Evolutionary conservation across 768 basidiomycete species (phyloP).

Genomic region (Naematelia encephala): DNA sequence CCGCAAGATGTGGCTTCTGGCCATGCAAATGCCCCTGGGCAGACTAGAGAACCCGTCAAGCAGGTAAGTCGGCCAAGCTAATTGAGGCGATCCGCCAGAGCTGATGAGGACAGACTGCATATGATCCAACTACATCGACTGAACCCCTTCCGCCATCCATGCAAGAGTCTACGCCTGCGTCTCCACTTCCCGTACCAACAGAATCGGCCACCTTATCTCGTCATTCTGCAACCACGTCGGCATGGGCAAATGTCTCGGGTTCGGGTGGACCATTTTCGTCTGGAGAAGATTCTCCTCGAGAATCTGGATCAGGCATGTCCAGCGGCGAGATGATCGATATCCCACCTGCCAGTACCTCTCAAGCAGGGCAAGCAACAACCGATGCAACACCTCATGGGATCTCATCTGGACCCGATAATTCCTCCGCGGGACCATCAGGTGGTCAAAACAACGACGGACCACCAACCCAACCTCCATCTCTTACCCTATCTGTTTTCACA

Average conservation of each 20-base stretch:
- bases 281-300: constrained; percentile 29
- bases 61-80: neutral
- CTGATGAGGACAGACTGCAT: constrained; percentile 18
- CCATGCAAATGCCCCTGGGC: neutral
- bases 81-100: neutral
- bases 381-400: constrained; percentile 12
- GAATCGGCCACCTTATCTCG: constrained; percentile 30
- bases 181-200: constrained; percentile 8
- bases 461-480: constrained; percentile 44
- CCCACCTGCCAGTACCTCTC: neutral
- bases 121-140: constrained; percentile 41
- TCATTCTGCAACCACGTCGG: constrained; percentile 36
- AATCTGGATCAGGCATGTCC: constrained; percentile 10
- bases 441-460: constrained; percentile 6
- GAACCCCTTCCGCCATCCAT: constrained; percentile 39
- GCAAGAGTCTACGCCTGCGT: constrained; percentile 14
- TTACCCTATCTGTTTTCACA: constrained; percentile 49
- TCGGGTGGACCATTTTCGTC: constrained; percentile 15
- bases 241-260: constrained; percentile 39
- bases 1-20: neutral
- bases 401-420: constrained; percentile 1
- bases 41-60: neutral
- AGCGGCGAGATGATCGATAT: constrained; percentile 5
- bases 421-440: neutral
- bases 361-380: constrained; percentile 6